A percentile compares a stretch with the other conserved stretches of the same genome.
Evolutionary conservation across 768 basidiomycete species (phyloP).

Genomic region (Naganishia vishniacii): DNA sequence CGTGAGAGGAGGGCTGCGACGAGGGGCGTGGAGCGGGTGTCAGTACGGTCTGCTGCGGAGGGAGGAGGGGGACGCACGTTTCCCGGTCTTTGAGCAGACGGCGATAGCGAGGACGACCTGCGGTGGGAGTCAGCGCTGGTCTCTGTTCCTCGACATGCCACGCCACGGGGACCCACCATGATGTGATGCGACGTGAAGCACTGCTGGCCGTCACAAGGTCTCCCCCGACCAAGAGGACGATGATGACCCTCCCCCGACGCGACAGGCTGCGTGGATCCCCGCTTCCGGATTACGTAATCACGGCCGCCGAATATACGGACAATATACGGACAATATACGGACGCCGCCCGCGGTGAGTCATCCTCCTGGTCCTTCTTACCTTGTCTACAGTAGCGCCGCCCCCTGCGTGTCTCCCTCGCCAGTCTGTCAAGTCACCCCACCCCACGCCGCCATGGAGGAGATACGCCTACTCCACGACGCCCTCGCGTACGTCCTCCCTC

Average conservation of each 20-base stretch:
- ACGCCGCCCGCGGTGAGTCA: too few relatives aligned
- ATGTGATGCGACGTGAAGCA: too few relatives aligned
- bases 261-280: too few relatives aligned
- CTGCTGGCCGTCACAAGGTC: too few relatives aligned
- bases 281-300: too few relatives aligned
- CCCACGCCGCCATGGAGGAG: slow-evolving; percentile 46
- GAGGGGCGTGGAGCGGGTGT: neutral
- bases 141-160: neutral
- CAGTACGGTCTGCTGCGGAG: slow-evolving; percentile 25
- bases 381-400: neutral
- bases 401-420: neutral
- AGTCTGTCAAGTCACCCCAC: slow-evolving; percentile 45
- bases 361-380: neutral
- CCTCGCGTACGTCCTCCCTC: slow-evolving; percentile 29
- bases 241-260: too few relatives aligned
- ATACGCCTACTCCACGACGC: slow-evolving; percentile 46
- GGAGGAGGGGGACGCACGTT: slow-evolving; percentile 38
- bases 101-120: slow-evolving; percentile 48
- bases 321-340: too few relatives aligned
- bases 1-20: slow-evolving; percentile 91
- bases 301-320: too few relatives aligned
- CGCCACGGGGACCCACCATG: slow-evolving; percentile 24
- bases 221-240: too few relatives aligned
- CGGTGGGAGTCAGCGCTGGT: neutral
- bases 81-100: slow-evolving; percentile 47